Conservation (phyloP, 148 eudicot genomes). For the Rhododendron williamsianum region DNA sequence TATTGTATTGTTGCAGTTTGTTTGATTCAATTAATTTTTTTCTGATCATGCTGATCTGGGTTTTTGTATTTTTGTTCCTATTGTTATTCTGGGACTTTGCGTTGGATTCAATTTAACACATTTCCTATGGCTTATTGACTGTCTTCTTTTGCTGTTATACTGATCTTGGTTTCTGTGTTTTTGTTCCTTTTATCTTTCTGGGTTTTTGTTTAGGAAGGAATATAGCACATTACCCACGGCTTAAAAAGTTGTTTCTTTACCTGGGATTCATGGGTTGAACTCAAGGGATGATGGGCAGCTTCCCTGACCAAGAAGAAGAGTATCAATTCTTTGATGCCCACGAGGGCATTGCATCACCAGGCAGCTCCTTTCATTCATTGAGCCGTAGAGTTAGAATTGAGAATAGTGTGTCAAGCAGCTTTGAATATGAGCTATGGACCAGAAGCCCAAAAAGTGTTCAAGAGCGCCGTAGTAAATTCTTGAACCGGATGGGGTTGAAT, state of each 20-base stretch:
- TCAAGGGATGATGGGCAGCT: slow-evolving; percentile 56
- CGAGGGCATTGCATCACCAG: slow-evolving; percentile 45
- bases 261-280: slow-evolving; percentile 71
- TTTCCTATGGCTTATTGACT: slow-evolving; percentile 21
- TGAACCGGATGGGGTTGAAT: slow-evolving; percentile 53
- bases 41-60: slow-evolving; percentile 48
- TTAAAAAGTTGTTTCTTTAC: slow-evolving; percentile 41
- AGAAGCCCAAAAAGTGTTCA: slow-evolving; percentile 57
- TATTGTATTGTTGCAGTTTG: slow-evolving; percentile 14
- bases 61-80: slow-evolving; percentile 35
- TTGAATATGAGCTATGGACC: slow-evolving; percentile 60
- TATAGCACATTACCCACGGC: slow-evolving; percentile 51
- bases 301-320: slow-evolving; percentile 43
- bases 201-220: slow-evolving; percentile 35
- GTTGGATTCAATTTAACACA: background rate
- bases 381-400: slow-evolving; percentile 14
- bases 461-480: slow-evolving; percentile 69
- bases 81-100: slow-evolving; percentile 17
- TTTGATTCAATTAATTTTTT: slow-evolving; percentile 29
- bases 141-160: slow-evolving; percentile 34
- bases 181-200: slow-evolving; percentile 5
- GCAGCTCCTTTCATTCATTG: slow-evolving; percentile 23
- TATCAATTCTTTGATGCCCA: slow-evolving; percentile 65
- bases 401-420: slow-evolving; percentile 22
- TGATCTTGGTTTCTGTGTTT: slow-evolving; percentile 55